phyloP scores from a whole-genome alignment of 257 asterid genomes.

The Coffea canephora region DNA sequence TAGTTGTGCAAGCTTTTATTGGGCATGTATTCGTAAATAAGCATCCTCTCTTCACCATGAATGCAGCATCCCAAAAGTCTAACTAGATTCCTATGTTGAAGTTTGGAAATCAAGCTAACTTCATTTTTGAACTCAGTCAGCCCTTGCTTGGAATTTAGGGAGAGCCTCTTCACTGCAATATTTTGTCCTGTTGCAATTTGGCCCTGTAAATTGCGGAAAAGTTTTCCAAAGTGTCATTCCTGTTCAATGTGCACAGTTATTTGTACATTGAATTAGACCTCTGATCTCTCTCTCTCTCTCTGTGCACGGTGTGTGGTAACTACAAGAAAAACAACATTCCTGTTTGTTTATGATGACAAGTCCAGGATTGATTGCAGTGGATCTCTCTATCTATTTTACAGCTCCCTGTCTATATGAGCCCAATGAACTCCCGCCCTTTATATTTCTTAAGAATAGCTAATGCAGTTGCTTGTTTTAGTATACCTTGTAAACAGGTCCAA shows the following conservation, averaged over 20 bases:
- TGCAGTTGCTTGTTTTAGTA: too few species aligned
- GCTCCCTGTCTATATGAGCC: too few species aligned
- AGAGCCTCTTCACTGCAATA: conserved; percentile 34
- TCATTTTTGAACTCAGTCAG: conserved; percentile 37
- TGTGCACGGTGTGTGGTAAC: too few species aligned
- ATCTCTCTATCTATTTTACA: too few species aligned
- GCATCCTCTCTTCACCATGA: conserved; percentile 29
- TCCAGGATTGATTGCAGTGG: not conserved
- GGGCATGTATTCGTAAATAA: conserved; percentile 39
- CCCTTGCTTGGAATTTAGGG: conserved; percentile 35
- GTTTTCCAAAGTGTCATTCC: too few species aligned
- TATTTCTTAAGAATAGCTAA: too few species aligned
- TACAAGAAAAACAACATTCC: too few species aligned
- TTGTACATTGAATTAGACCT: too few species aligned
- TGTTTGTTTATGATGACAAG: too few species aligned
- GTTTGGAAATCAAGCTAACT: conserved; percentile 29
- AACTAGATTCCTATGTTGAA: conserved; percentile 42
- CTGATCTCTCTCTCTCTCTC: too few species aligned
- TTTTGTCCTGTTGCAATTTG: conserved; percentile 25
- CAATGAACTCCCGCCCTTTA: too few species aligned
- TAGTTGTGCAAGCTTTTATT: conserved; percentile 38
- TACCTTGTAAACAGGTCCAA: conserved; percentile 20
- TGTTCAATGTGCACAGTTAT: too few species aligned
- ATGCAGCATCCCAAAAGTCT: conserved; percentile 43
- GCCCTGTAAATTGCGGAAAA: not conserved